A percentile compares a stretch with the other conserved stretches of the same genome.
These are phyloP conservation scores for Verticillium longisporum DNA, from an alignment of 2,329 filamentous ascomycete genomes.

Conservation along the genomic window DNA sequence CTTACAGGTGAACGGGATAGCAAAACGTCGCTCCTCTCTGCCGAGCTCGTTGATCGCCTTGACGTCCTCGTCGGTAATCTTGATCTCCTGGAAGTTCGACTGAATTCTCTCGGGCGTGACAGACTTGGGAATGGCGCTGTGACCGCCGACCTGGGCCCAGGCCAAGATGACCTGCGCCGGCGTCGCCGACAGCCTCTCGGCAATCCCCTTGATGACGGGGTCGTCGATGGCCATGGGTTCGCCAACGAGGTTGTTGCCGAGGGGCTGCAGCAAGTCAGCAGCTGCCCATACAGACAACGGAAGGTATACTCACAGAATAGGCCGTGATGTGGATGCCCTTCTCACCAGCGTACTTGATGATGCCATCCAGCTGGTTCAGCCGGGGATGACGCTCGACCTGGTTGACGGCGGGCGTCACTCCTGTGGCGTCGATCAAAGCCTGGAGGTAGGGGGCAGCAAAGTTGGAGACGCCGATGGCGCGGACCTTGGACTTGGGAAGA, in stretches of 20 bases:
- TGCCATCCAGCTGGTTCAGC: constrained; percentile 67
- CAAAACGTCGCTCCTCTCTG: constrained; percentile 38
- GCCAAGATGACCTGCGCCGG: constrained; percentile 70
- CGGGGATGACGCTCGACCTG: constrained; percentile 78
- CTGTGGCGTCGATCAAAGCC: constrained; percentile 63
- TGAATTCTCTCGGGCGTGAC: constrained; percentile 68
- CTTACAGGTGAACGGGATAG: constrained; percentile 36
- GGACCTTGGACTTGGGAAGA: constrained; percentile 59
- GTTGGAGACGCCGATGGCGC: constrained; percentile 81
- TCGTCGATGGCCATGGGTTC: constrained; percentile 66
- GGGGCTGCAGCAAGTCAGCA: constrained; percentile 30
- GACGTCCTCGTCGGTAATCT: constrained; percentile 53
- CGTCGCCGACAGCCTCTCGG: constrained; percentile 59
- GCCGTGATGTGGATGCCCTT: constrained; percentile 72
- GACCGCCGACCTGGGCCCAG: constrained; percentile 77
- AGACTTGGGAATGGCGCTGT: constrained; percentile 80
- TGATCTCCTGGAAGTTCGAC: constrained; percentile 64
- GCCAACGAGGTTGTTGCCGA: constrained; percentile 54
- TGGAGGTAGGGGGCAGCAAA: constrained; percentile 76
- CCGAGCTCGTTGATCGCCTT: constrained; percentile 56
- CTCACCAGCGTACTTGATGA: constrained; percentile 62
- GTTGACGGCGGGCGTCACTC: constrained; percentile 64
- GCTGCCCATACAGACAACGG: neutral
- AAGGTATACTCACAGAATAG: constrained; percentile 43
- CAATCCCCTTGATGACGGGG: constrained; percentile 53